A percentile compares a stretch with the other conserved stretches of the same genome.
Conservation (phyloP, 768 basidiomycete genomes). For the Tephrocybe rancida region DNA sequence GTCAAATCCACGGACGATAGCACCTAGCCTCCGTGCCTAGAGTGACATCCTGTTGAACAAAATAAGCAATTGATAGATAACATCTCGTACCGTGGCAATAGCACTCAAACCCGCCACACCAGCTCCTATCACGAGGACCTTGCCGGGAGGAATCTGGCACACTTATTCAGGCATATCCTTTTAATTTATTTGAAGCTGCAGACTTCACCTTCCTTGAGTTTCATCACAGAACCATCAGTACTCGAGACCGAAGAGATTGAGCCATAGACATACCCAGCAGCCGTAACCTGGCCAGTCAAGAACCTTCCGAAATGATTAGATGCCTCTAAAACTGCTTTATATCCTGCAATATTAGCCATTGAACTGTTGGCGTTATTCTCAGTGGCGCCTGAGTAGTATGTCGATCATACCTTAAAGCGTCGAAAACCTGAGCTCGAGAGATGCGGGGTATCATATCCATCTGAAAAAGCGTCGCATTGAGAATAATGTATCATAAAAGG, state of each 20-base stretch:
- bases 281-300: slow-evolving; percentile 89
- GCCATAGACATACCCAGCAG: slow-evolving; percentile 67
- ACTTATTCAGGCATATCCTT: slow-evolving; percentile 2
- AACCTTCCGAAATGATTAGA: slow-evolving; percentile 90
- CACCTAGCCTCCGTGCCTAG: slow-evolving; percentile 80
- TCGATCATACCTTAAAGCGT: slow-evolving; percentile 70
- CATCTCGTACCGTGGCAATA: slow-evolving; percentile 72
- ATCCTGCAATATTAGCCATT: slow-evolving; percentile 95
- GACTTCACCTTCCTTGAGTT: slow-evolving; percentile 34
- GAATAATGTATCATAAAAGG: background rate
- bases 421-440: slow-evolving; percentile 88
- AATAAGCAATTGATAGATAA: background rate
- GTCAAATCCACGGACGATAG: slow-evolving; percentile 88
- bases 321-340: slow-evolving; percentile 90
- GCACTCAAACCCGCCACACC: slow-evolving; percentile 90
- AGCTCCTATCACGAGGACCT: slow-evolving; percentile 86
- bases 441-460: slow-evolving; percentile 95
- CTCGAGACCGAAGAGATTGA: background rate
- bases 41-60: background rate
- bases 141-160: slow-evolving; percentile 77
- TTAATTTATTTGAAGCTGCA: background rate
- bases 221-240: slow-evolving; percentile 1
- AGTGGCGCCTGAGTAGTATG: background rate
- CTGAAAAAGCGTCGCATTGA: slow-evolving; percentile 18
- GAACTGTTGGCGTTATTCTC: slow-evolving; percentile 50